phyloP scores from a whole-genome alignment of 495 filamentous ascomycete species.

The Aspergillus sclerotiicarbonarius region DNA sequence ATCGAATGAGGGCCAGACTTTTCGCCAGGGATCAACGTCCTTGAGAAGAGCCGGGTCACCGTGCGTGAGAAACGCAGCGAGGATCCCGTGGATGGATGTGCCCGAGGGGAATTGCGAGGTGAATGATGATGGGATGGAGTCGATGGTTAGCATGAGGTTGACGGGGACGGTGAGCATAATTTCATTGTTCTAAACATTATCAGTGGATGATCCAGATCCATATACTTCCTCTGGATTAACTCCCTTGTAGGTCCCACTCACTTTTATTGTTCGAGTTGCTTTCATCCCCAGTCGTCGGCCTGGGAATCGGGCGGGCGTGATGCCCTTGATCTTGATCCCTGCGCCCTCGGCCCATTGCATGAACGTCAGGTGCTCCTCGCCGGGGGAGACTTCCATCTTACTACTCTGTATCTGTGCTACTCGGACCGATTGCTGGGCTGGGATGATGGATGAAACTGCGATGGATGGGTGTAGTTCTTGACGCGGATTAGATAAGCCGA shows the following conservation, averaged over 20 bases:
- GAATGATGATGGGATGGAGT: constrained; percentile 50
- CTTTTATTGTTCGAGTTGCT: constrained; percentile 58
- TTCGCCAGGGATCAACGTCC: constrained; percentile 53
- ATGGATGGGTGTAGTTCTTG: background rate
- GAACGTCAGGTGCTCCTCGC: constrained; percentile 40
- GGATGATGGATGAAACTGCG: background rate
- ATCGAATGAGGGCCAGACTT: constrained; percentile 55
- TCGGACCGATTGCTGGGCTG: background rate
- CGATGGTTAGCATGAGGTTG: constrained; percentile 56
- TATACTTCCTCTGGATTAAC: too few relatives aligned
- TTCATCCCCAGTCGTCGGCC: constrained; percentile 68
- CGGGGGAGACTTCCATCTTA: constrained; percentile 17
- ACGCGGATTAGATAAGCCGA: constrained; percentile 4
- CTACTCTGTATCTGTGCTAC: background rate
- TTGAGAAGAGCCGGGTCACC: constrained; percentile 19
- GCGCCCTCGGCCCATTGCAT: constrained; percentile 53
- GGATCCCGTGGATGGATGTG: constrained; percentile 60
- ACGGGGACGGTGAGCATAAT: constrained; percentile 60
- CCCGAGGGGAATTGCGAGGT: constrained; percentile 40
- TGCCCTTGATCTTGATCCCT: constrained; percentile 55
- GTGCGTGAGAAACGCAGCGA: constrained; percentile 62
- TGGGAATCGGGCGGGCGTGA: constrained; percentile 54
- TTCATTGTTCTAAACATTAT: constrained; percentile 16
- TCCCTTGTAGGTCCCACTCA: constrained; percentile 23
- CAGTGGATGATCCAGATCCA: background rate